Base-by-base conservation (phyloP, 2,329 filamentous ascomycete genomes). In the Colletotrichum zoysiae region DNA sequence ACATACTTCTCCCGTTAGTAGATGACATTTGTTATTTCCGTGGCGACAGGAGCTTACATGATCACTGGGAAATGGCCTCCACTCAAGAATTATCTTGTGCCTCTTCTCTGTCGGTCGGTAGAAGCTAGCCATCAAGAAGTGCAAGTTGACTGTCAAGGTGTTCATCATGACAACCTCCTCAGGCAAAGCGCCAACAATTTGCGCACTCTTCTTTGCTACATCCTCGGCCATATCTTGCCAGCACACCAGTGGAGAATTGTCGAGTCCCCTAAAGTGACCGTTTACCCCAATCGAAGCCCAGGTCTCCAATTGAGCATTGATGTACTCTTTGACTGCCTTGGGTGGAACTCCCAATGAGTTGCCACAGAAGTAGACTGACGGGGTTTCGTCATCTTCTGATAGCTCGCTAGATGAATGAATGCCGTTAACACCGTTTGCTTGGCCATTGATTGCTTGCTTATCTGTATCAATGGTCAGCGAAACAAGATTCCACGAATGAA, bases 31-130 rank as follows among this genome's bases (percentile, higher is more conserved):
- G 7, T 56, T n/a, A 11, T n/a, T 30, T n/a, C 51, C 26, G 20
- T 26, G n/a, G 7, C 33, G 35, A 33, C 26, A n/a, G 3, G 30
- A 68, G 77, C 84, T 77, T 85, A 90, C 90, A 80, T 93, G 91
- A 78, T 97, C 95, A 80, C 92, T 95, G 0, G 95, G 95, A 76
- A 97, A 97, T 0, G 95, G 94, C 78, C 95, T 95, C 81, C 93
- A 93, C 81, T 97, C 94, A n/a, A 95, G 86, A 64, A 97, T 92
- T 74, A 97, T 92, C 83, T 95, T 96, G 83, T 92, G 92, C 50
- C 85, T 81, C 75, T 81, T 81, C 82, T 86, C 78, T 0, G 86
- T 92, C 0, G 94, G 94, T 65, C 84, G 86, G 82, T 95, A 97
- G 82, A 97, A 97, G 81, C 92, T 93, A 9, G 92, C 91, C 91